Conservation (phyloP, 2,329 filamentous ascomycete species). For the Trichoderma oligosporum region DNA sequence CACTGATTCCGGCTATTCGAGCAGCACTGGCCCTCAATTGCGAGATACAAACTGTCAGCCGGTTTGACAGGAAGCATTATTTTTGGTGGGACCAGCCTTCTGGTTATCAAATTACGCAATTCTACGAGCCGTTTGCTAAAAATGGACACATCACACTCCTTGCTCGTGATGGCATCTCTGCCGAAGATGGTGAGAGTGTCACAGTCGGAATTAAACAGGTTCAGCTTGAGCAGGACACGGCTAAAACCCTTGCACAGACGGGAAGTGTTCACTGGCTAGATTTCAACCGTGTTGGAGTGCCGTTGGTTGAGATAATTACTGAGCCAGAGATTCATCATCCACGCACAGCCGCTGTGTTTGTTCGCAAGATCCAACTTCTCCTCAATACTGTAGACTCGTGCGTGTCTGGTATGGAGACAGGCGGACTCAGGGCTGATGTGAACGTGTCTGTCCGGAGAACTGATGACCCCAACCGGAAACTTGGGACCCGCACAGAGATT, state of each 20-base stretch:
- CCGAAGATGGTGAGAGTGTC: slow-evolving; percentile 66
- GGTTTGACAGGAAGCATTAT: slow-evolving; percentile 96
- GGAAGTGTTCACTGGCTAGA: slow-evolving; percentile 75
- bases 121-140: slow-evolving; percentile 69
- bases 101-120: slow-evolving; percentile 97
- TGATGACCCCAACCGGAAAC: slow-evolving; percentile 39
- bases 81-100: slow-evolving; percentile 98
- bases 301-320: slow-evolving; percentile 93
- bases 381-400: slow-evolving; percentile 79
- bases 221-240: slow-evolving; percentile 96
- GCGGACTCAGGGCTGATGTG: slow-evolving; percentile 86
- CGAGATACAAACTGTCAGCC: slow-evolving; percentile 68
- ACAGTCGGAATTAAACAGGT: slow-evolving; percentile 84
- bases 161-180: slow-evolving; percentile 73
- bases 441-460: slow-evolving; percentile 80
- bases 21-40: slow-evolving; percentile 84
- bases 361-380: slow-evolving; percentile 81
- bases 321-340: slow-evolving; percentile 84
- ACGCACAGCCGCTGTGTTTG: slow-evolving; percentile 79
- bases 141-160: slow-evolving; percentile 70
- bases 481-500: slow-evolving; percentile 92
- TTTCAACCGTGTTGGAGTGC: slow-evolving; percentile 88
- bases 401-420: slow-evolving; percentile 87
- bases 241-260: slow-evolving; percentile 81
- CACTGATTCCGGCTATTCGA: slow-evolving; percentile 82